Percentiles rank a stretch among this genome's conserved stretches.
Evolutionary conservation across 495 filamentous ascomycete genomes (phyloP).

Genomic region (Durotheca rogersii): DNA sequence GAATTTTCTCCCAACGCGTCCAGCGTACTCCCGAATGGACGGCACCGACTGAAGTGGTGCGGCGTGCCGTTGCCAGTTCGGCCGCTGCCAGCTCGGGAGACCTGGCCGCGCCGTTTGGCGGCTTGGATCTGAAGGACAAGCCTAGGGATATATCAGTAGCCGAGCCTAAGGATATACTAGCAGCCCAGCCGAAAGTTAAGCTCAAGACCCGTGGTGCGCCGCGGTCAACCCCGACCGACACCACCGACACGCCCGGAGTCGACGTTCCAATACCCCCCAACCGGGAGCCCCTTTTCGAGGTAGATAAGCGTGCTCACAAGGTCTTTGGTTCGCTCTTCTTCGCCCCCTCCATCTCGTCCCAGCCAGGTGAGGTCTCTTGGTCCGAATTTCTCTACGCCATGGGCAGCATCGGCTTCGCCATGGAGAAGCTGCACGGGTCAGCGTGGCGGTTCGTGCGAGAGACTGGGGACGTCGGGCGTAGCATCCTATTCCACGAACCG

Average conservation of each 20-base stretch:
- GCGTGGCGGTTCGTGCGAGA: slow-evolving; percentile 52
- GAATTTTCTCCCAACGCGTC: slow-evolving; percentile 45
- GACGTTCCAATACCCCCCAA: neutral
- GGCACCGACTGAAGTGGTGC: slow-evolving; percentile 3
- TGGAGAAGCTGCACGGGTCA: slow-evolving; percentile 54
- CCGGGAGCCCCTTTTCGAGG: too few relatives aligned
- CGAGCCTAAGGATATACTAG: slow-evolving; percentile 8
- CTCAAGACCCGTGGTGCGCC: slow-evolving; percentile 45
- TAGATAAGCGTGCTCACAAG: slow-evolving; percentile 48
- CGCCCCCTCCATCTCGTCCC: slow-evolving; percentile 23
- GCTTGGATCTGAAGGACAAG: too few relatives aligned
- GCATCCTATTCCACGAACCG: slow-evolving; percentile 59
- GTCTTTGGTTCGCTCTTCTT: slow-evolving; percentile 52
- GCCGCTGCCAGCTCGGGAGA: too few relatives aligned
- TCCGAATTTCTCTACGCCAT: slow-evolving; percentile 55
- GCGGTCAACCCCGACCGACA: neutral
- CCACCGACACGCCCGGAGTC: neutral
- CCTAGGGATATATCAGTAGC: too few relatives aligned
- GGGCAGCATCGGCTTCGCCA: slow-evolving; percentile 45
- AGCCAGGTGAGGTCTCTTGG: slow-evolving; percentile 52
- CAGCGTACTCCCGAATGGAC: slow-evolving; percentile 54
- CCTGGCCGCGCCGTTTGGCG: too few relatives aligned
- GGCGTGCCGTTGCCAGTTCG: slow-evolving; percentile 8
- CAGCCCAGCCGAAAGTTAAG: slow-evolving; percentile 31
- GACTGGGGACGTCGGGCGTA: slow-evolving; percentile 44